Base-by-base conservation (phyloP, 2,329 filamentous ascomycete species). In the Arthrobotrys sphaeroides region DNA sequence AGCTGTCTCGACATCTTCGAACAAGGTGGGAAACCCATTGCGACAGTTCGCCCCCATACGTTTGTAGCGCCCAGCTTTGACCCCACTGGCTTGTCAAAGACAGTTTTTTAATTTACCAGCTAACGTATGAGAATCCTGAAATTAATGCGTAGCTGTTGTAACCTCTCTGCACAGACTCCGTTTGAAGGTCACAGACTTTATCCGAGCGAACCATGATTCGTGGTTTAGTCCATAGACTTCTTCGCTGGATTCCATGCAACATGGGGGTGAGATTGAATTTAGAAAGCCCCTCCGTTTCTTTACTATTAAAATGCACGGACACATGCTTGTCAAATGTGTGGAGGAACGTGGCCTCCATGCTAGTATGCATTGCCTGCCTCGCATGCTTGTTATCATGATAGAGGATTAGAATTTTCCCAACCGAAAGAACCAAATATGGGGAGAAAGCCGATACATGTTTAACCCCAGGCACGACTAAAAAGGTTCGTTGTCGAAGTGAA, bases 291-390 rank as follows among this genome's bases (percentile, higher is more conserved):
- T 61, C 53, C 24, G 38, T 55, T 59, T 53, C 28, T 66, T 43
- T 55, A 61, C 65, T 73, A 61, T 61, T 66, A 73, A 73, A 73
- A 74, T 74, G 70, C 70, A 74, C 70, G 62, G 70, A 68, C 70
- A 42, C 18, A 40, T 28, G 38, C 26, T 61, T 43, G 42, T 59
- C 33, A 45, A 60, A 43, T 61, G 45, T 38, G 40, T 61, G 51
- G 51, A 55, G 62, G 61, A 74, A 74, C 70, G 70, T 74, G 70
- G 70, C 61, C 36, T 68, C 62, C 69, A 53, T 66, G 69, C 40
- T 45, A 38, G 26, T 43, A 43, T 51, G 60, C 51, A 53, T 61
- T 61, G 45, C 69, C 40, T 64, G 59, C 49, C 47, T 62, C 55
- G 70, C 62, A 68, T 67, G 28, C n/a, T n/a, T n/a, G 47, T 45